Evolutionary conservation across 495 filamentous ascomycete genomes (phyloP), one percentile per base, ranked within the genome.

Genomic region (Aspergillus steynii): DNA sequence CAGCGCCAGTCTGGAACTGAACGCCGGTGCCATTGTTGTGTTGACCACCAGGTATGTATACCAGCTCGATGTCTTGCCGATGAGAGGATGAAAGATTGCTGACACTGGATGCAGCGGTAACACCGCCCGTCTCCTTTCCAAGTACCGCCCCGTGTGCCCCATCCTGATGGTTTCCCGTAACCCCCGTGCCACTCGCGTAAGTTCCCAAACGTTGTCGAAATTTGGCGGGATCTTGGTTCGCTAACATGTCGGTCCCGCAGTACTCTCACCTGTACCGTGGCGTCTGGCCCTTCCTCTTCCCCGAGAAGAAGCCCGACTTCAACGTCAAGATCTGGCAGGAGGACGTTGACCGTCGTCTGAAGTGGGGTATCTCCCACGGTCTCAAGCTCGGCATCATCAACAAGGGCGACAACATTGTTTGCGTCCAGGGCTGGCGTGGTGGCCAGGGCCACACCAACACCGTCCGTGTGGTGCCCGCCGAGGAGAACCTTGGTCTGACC

Each of bases 371-470:
- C 72, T 73, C 76, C 68, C 85, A 91, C 69, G 95, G 92, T 65
- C 87, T 96, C 65, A 85, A 87, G 71, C 86, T 99, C 59, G 89
- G 90, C 58, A 84, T 97, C 59, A 82, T 99, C 67, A 83, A 81
- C 69, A 85, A 90, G 75, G 92, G 88, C 59, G 92, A 96, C 71
- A 86, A 85, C 63, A 90, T 98, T 45, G 87, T 98, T 62, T 96
- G 96, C 68, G 93, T 99, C 28, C 95, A 99, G 77, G 95, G 96
- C 74, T 99, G 95, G 95, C 86, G 91, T 71, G 95, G 95, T 67
- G 96, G 95, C 57, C 90, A 93, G 88, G 95, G 95, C 63, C 93
- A 99, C 83, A 99, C 95, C 64, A 99, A 98, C 82, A 98, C 95
- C 60, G 88, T 90, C 58, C 88, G 86, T 70, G 80, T 92, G 59